Conservation (phyloP, 495 filamentous ascomycete species). For the Aspergillus asperescens region DNA sequence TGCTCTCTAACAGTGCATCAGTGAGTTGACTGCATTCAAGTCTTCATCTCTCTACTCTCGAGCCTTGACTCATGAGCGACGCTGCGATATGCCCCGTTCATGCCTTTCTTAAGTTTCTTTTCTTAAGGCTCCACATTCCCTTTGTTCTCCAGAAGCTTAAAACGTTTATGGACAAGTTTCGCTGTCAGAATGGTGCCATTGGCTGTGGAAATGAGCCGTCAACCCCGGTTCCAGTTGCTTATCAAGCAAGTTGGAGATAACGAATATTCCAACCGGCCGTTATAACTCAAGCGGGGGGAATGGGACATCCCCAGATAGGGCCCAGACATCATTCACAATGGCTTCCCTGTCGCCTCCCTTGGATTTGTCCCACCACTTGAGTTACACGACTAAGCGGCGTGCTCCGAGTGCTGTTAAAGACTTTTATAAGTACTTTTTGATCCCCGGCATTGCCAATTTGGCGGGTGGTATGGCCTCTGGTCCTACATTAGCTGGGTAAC, state of each 20-base stretch:
- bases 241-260: slow-evolving; percentile 15
- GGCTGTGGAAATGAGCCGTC: slow-evolving; percentile 1
- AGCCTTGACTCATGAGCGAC: not conserved
- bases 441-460: slow-evolving; percentile 79
- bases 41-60: not conserved
- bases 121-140: not conserved
- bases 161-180: not conserved
- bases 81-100: not conserved
- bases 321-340: slow-evolving; percentile 5
- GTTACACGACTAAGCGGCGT: slow-evolving; percentile 59
- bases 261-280: not conserved
- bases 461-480: slow-evolving; percentile 63
- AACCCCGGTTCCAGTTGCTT: slow-evolving; percentile 10
- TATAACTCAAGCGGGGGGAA: not conserved
- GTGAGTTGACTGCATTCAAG: not conserved
- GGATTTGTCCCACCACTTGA: slow-evolving; percentile 77
- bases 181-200: not conserved
- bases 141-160: not conserved
- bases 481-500: not conserved
- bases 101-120: not conserved
- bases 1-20: not conserved
- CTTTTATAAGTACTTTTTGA: slow-evolving; percentile 79
- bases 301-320: not conserved
- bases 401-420: slow-evolving; percentile 61
- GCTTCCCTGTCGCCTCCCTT: slow-evolving; percentile 42